A percentile compares a stretch with the other conserved stretches of the same genome.
phyloP scores from a whole-genome alignment of 2,329 filamentous ascomycete genomes.

The Curvularia sp. region DNA sequence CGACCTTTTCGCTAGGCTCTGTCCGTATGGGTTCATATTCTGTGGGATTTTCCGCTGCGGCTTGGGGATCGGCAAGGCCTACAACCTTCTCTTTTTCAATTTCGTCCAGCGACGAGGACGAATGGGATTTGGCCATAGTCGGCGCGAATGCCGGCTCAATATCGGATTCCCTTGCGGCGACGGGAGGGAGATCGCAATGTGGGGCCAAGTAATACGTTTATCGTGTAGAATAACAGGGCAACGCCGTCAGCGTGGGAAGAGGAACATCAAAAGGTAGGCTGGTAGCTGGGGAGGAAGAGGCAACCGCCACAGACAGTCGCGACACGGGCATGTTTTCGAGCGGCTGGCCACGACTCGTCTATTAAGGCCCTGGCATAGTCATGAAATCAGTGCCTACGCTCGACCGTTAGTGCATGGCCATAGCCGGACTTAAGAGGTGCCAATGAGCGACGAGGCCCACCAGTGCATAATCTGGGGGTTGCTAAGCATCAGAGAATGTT shows the following conservation, averaged over 20 bases:
- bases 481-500: constrained; percentile 35
- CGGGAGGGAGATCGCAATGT: constrained; percentile 8
- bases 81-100: constrained; percentile 50
- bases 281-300: constrained; percentile 7
- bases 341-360: constrained; percentile 25
- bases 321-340: constrained; percentile 14
- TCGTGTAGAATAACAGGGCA: not conserved
- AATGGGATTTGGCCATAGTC: constrained; percentile 29
- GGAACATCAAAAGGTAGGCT: not conserved
- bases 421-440: constrained; percentile 37
- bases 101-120: constrained; percentile 33
- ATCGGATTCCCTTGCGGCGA: constrained; percentile 3
- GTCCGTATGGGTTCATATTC: constrained; percentile 49
- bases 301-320: constrained; percentile 11
- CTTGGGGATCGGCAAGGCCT: constrained; percentile 46
- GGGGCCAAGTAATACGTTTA: constrained; percentile 3
- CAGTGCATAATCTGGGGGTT: constrained; percentile 35
- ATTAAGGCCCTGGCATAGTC: constrained; percentile 26
- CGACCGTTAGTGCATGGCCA: constrained; percentile 31
- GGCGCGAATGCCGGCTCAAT: constrained; percentile 6
- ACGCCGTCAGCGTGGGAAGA: not conserved
- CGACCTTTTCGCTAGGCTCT: constrained; percentile 46
- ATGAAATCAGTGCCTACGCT: constrained; percentile 32
- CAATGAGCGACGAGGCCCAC: constrained; percentile 27
- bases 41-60: constrained; percentile 42